phyloP scores from a whole-genome alignment of 225 moss, liverwort and hornwort species.

The Pseudoscleropodium purum region DNA sequence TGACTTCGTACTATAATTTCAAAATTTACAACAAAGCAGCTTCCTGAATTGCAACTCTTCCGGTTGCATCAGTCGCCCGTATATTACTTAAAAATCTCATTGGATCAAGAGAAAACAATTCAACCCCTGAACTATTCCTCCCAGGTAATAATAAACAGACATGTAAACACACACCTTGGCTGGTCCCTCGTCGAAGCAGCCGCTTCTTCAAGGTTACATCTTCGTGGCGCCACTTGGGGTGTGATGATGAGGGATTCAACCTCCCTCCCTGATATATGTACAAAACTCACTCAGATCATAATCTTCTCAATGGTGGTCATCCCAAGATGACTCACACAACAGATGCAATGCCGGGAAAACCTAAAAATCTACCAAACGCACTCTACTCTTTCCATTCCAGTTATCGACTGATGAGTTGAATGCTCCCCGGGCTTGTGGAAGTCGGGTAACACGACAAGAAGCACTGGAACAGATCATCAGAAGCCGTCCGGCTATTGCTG shows the following conservation, averaged over 20 bases:
- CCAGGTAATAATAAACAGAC: conserved; percentile 4
- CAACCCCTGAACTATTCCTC: not conserved
- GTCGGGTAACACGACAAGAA: not conserved
- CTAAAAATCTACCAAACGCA: not conserved
- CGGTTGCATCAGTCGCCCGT: not conserved
- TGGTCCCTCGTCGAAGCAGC: not conserved
- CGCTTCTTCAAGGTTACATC: not conserved
- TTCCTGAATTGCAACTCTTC: not conserved
- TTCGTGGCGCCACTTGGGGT: not conserved
- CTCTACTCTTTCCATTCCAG: not conserved
- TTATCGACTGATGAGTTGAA: conserved; percentile 6
- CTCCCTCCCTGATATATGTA: conserved; percentile 6
- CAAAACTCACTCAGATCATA: conserved; percentile 6
- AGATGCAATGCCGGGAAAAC: not conserved
- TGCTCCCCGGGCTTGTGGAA: not conserved
- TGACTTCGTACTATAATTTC: not conserved
- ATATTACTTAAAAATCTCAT: not conserved
- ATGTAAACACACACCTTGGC: not conserved
- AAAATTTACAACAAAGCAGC: conserved; percentile 11
- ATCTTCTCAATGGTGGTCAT: not conserved
- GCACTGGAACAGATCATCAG: conserved; percentile 17
- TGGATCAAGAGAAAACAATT: not conserved
- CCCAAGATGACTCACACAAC: conserved; percentile 3
- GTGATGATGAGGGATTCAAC: not conserved
- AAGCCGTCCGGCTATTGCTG: not conserved